Evolutionary conservation across 306 rosid genomes (phyloP).

Genomic region (Sicyos baderoa): DNA sequence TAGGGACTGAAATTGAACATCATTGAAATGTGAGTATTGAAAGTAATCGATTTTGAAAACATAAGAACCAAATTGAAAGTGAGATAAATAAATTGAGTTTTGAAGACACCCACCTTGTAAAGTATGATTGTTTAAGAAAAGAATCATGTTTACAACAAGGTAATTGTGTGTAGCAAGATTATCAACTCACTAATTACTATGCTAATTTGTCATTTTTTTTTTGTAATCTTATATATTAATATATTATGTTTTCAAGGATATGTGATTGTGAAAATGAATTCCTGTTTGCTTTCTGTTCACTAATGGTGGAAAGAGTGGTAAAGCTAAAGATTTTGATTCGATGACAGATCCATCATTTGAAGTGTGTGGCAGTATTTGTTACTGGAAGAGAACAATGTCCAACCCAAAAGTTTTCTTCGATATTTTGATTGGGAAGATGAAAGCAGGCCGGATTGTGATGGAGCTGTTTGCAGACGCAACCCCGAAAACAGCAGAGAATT

Average conservation of each 20-base stretch:
- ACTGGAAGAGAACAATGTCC: slow-evolving; percentile 30
- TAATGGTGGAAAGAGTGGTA: not conserved
- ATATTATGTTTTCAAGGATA: not conserved
- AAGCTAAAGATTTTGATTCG: not conserved
- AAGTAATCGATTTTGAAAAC: too few relatives aligned
- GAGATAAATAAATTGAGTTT: too few relatives aligned
- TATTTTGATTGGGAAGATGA: slow-evolving; percentile 57
- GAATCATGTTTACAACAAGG: not conserved
- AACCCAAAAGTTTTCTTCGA: slow-evolving; percentile 85
- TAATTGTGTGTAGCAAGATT: too few relatives aligned
- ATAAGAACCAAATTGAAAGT: too few relatives aligned
- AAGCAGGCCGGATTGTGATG: slow-evolving; percentile 72
- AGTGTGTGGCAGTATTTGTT: not conserved
- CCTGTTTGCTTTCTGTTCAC: not conserved
- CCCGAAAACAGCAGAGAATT: slow-evolving; percentile 85
- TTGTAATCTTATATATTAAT: not conserved
- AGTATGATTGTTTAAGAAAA: not conserved
- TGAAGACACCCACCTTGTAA: not conserved
- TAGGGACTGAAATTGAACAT: too few relatives aligned
- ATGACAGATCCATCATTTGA: not conserved
- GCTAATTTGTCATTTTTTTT: not conserved
- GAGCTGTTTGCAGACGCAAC: slow-evolving; percentile 61
- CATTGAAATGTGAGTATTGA: too few relatives aligned
- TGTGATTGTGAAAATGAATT: too few relatives aligned
- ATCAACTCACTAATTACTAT: not conserved